Conservation (phyloP, 1,284 basidiomycete species). For the Phellopilus nigrolimitatus region DNA sequence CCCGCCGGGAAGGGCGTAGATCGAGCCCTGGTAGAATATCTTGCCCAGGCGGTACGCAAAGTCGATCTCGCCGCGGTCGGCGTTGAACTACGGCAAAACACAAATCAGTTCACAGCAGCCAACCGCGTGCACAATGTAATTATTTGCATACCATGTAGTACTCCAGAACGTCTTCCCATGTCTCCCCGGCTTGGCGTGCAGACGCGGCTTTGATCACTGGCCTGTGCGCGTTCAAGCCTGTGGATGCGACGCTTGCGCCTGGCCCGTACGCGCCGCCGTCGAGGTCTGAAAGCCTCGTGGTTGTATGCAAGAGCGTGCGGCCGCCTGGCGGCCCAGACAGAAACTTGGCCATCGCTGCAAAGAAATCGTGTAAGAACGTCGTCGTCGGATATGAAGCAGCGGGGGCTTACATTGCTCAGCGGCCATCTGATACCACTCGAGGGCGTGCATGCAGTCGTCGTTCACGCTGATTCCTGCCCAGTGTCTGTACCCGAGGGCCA, state of each 20-base stretch:
- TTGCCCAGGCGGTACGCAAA: conserved; percentile 86
- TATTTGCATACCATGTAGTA: conserved; percentile 69
- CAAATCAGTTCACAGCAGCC: background rate
- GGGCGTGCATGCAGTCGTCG: conserved; percentile 78
- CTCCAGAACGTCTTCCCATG: conserved; percentile 88
- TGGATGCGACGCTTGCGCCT: conserved; percentile 87
- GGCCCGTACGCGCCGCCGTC: conserved; percentile 90
- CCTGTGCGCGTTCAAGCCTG: conserved; percentile 64
- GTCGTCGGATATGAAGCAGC: conserved; percentile 4
- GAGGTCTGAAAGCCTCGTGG: conserved; percentile 85
- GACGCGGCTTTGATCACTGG: conserved; percentile 82
- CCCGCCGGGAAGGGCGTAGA: conserved; percentile 71
- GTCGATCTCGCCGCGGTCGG: conserved; percentile 81
- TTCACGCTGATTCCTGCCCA: conserved; percentile 92
- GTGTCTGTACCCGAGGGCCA: conserved; percentile 92
- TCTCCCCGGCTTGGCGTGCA: conserved; percentile 81
- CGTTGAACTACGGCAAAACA: conserved; percentile 69
- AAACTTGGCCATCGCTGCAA: conserved; percentile 69
- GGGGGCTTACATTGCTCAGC: conserved; percentile 67
- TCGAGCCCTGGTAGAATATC: conserved; percentile 91
- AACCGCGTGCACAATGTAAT: background rate
- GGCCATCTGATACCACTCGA: conserved; percentile 85
- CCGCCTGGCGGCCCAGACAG: conserved; percentile 89
- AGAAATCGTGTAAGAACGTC: conserved; percentile 1
- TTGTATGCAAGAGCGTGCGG: conserved; percentile 75